Percentiles rank a stretch among this genome's conserved stretches.
Conservation (phyloP, 228 moss, liverwort and hornwort species). For the Sphagnum magellanicum region DNA sequence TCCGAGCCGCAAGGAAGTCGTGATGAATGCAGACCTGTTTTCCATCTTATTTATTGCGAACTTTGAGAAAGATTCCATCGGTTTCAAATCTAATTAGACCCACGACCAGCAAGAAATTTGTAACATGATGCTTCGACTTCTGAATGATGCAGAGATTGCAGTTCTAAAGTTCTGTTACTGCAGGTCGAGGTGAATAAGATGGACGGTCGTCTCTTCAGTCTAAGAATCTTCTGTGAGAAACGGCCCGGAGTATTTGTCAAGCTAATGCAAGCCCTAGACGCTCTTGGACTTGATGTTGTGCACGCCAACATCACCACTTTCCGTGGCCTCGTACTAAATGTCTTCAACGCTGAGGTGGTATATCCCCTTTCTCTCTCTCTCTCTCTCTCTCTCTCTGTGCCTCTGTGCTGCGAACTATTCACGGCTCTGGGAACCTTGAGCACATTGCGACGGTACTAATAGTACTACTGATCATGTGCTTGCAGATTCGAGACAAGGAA, state of each 20-base stretch:
- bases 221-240: slow-evolving; percentile 90
- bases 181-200: slow-evolving; percentile 92
- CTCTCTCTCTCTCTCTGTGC: background rate
- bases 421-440: background rate
- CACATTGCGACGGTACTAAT: background rate
- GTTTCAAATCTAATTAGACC: no score
- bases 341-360: slow-evolving; percentile 87
- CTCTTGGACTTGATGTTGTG: slow-evolving; percentile 79
- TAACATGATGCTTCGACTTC: background rate
- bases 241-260: slow-evolving; percentile 78
- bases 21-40: no score
- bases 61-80: no score
- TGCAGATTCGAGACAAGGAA: slow-evolving; percentile 78
- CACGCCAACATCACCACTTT: slow-evolving; percentile 93
- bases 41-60: no score
- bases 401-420: background rate
- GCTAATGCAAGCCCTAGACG: slow-evolving; percentile 83
- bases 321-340: slow-evolving; percentile 77
- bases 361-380: no score
- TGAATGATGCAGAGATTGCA: background rate
- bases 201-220: slow-evolving; percentile 66
- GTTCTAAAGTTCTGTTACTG: slow-evolving; percentile 8
- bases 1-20: no score
- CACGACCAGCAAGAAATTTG: background rate
- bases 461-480: background rate